Evolutionary conservation across 2,329 filamentous ascomycete species (phyloP).

Genomic region (Colletotrichum camelliae): DNA sequence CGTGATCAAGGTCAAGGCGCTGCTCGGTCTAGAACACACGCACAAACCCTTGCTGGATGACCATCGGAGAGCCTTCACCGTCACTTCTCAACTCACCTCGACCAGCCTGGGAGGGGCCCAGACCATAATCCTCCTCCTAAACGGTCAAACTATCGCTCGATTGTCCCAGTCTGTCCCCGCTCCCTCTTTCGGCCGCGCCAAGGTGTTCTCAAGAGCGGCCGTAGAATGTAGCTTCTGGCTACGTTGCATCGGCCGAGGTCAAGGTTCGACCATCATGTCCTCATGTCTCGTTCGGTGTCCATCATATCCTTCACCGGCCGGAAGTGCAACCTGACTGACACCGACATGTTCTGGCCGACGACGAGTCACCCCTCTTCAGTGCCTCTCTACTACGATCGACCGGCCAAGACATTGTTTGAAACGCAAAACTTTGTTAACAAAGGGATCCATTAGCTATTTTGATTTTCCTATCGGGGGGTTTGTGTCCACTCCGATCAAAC

Average conservation of each 20-base stretch:
- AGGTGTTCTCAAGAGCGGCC: neutral
- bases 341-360: neutral
- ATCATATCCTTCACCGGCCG: neutral
- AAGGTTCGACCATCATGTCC: neutral
- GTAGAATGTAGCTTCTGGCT: neutral
- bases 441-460: conserved; percentile 20
- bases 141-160: neutral
- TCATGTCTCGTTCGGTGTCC: neutral
- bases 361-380: neutral
- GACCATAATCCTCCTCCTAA: neutral
- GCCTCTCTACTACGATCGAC: neutral
- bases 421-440: neutral
- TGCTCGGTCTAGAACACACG: neutral
- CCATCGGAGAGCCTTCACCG: neutral
- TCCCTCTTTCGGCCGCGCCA: neutral
- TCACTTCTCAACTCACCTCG: neutral
- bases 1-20: neutral
- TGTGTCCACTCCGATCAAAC: neutral
- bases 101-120: neutral
- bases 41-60: neutral
- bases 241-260: neutral
- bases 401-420: neutral
- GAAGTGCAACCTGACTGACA: neutral
- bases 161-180: neutral
- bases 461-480: neutral